Percentiles rank a stretch among this genome's conserved stretches.
Conservation (phyloP, 441 rosid species). For the Adansonia madagascariensis region DNA sequence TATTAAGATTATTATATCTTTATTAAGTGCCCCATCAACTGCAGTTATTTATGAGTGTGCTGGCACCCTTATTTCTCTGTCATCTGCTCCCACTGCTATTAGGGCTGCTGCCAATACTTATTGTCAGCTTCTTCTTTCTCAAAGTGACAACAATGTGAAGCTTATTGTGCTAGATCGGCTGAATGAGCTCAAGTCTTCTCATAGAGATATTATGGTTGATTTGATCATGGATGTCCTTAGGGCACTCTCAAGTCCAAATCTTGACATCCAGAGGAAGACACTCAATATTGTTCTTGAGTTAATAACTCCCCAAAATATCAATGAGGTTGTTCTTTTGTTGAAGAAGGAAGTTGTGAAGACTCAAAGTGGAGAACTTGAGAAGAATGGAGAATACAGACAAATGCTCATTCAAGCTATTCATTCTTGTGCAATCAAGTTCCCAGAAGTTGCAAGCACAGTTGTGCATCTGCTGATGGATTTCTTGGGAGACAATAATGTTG, state of each 20-base stretch:
- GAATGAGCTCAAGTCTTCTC: constrained; percentile 79
- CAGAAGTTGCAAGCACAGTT: constrained; percentile 91
- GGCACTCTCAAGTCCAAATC: constrained; percentile 86
- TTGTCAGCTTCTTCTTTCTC: constrained; percentile 85
- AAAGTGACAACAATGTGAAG: constrained; percentile 93
- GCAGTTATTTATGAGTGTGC: constrained; percentile 93
- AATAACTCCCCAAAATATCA: constrained; percentile 75
- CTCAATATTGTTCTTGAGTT: constrained; percentile 82
- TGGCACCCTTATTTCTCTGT: constrained; percentile 79
- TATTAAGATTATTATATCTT: constrained; percentile 77
- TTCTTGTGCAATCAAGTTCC: constrained; percentile 87
- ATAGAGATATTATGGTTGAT: constrained; percentile 83
- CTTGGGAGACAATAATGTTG: constrained; percentile 83
- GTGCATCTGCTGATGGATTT: constrained; percentile 95
- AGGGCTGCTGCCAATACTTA: constrained; percentile 86
- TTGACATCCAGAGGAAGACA: constrained; percentile 81
- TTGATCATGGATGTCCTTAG: constrained; percentile 91
- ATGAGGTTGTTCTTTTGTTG: constrained; percentile 72
- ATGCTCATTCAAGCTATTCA: constrained; percentile 96
- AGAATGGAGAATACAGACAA: constrained; percentile 88
- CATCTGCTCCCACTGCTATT: constrained; percentile 90
- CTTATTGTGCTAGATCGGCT: constrained; percentile 87
- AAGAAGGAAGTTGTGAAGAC: constrained; percentile 97
- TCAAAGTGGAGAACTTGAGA: constrained; percentile 87
- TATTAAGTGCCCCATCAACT: constrained; percentile 77